These are phyloP conservation scores for Tagetes patula DNA, from an alignment of 129 eudicot species.

Conservation along the genomic window DNA sequence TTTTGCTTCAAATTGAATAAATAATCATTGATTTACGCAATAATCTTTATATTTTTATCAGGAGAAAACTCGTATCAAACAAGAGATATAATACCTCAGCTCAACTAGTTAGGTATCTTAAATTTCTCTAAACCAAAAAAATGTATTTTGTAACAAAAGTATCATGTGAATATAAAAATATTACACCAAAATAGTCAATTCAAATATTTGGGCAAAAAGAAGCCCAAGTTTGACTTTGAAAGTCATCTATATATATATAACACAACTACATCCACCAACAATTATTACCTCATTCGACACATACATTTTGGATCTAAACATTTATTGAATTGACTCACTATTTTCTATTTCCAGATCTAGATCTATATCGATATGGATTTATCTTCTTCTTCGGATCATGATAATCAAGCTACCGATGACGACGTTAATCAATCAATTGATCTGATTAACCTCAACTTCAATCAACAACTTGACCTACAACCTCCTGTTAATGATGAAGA, in stretches of 20 bases:
- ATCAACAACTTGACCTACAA: conserved; percentile 24
- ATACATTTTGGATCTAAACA: conserved; percentile 1
- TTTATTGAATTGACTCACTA: not conserved
- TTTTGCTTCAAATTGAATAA: too few relatives aligned
- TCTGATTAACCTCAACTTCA: conserved; percentile 4
- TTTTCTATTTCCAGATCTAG: not conserved
- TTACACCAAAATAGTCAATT: conserved; percentile 29
- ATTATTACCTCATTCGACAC: conserved; percentile 21
- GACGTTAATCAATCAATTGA: conserved; percentile 22
- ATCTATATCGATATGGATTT: conserved; percentile 20
- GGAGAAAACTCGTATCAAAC: too few relatives aligned
- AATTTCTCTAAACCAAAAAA: too few relatives aligned
- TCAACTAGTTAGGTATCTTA: too few relatives aligned
- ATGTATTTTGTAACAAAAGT: too few relatives aligned
- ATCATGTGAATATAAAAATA: not conserved
- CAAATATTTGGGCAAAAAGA: conserved; percentile 35
- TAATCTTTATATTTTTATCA: too few relatives aligned
- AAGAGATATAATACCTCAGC: too few relatives aligned
- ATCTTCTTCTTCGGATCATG: conserved; percentile 19
- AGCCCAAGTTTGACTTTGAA: conserved; percentile 31
- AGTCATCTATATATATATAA: conserved; percentile 28
- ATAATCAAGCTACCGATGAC: conserved; percentile 13
- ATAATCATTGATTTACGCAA: too few relatives aligned
- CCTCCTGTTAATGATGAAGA: not conserved
- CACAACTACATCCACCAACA: too few relatives aligned